phyloP scores from a whole-genome alignment of 2,329 filamentous ascomycete species.

The Fusarium nisikadoi region DNA sequence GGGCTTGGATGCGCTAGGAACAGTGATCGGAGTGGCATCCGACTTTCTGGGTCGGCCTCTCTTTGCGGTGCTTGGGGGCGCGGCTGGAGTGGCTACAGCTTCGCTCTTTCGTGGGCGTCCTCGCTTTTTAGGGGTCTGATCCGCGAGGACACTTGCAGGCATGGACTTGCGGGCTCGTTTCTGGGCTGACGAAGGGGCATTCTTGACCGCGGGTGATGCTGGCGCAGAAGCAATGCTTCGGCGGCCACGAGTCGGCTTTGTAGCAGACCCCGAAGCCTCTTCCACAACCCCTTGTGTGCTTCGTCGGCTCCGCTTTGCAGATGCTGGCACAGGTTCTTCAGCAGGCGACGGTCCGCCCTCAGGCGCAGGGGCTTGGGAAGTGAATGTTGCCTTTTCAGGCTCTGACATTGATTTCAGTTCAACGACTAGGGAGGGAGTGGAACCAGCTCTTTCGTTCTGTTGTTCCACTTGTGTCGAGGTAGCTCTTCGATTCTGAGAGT shows the following conservation, averaged over 20 bases:
- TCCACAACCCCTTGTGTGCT: slow-evolving; percentile 21
- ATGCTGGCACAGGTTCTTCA: neutral
- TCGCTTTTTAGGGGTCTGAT: slow-evolving; percentile 38
- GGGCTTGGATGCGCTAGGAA: slow-evolving; percentile 16
- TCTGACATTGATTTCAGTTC: slow-evolving; percentile 25
- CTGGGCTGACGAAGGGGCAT: slow-evolving; percentile 12
- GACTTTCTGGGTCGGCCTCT: slow-evolving; percentile 41
- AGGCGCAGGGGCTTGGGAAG: neutral
- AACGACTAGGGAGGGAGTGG: slow-evolving; percentile 31
- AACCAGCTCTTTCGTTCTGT: slow-evolving; percentile 9
- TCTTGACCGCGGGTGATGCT: slow-evolving; percentile 21
- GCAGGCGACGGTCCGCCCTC: neutral
- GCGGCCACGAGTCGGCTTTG: slow-evolving; percentile 17
- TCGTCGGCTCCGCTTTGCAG: slow-evolving; percentile 26
- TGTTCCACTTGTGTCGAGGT: slow-evolving; percentile 5
- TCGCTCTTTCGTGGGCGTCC: slow-evolving; percentile 42
- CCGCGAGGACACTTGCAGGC: slow-evolving; percentile 25
- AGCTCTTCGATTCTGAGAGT: neutral
- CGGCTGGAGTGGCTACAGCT: slow-evolving; percentile 25
- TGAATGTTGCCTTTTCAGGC: slow-evolving; percentile 28
- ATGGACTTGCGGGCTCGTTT: slow-evolving; percentile 39
- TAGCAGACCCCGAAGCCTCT: slow-evolving; percentile 1
- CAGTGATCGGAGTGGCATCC: slow-evolving; percentile 11
- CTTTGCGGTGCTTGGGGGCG: slow-evolving; percentile 24
- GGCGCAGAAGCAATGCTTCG: slow-evolving; percentile 28